Evolutionary conservation across 1,284 basidiomycete genomes (phyloP), one percentile per base, ranked within the genome.

Genomic region (Sporisorium iseilematis-ciliati): DNA sequence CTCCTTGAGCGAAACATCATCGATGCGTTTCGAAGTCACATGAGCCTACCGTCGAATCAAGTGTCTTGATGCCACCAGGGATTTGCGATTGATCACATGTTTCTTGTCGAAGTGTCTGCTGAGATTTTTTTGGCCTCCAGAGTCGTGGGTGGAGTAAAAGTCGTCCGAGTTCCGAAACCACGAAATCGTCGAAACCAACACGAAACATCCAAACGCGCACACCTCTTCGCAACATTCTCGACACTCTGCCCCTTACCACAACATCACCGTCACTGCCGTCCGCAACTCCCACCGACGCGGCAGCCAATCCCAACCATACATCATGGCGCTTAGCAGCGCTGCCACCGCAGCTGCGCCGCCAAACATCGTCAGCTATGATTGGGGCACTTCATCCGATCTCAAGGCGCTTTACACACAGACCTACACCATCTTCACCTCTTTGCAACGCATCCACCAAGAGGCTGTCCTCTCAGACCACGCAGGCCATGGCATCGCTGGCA

Each of bases 391-490:
- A 7, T 63, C 74, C 33, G 65, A 72, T 20, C 62, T 68, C 57
- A 75, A 71, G 43, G 57, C 69, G 43, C 64, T 81, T 64, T 81
- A 77, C 58, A 77, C 75, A 35, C 75, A 82, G 35, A 71, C 78
- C 6, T 82, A 73, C 54, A 82, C 78, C 58, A 75, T 82, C 57
- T 84, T 84, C 56, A 75, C 71, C 33, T 82, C 81, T 6, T 61
- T 81, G 62, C 82, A 82, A 50, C 65, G 67, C 33, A 79, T 79
- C 54, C 68, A 72, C 23, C 56, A 68, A 16, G 71, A 77, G 26
- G 75, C 67, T 6, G 40, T 61, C 1, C 60, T 67, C 43, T 59
- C 66, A 21, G 51, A 64, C 18, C 52, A 57, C 49, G 33, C 62
- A 50, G 50, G 45, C 7, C 56, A 31, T 6, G 54, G 43, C 20